These are phyloP conservation scores for Nakaseomyces bracarensis DNA, from an alignment of 1,139 yeast genomes.

Conservation along the genomic window DNA sequence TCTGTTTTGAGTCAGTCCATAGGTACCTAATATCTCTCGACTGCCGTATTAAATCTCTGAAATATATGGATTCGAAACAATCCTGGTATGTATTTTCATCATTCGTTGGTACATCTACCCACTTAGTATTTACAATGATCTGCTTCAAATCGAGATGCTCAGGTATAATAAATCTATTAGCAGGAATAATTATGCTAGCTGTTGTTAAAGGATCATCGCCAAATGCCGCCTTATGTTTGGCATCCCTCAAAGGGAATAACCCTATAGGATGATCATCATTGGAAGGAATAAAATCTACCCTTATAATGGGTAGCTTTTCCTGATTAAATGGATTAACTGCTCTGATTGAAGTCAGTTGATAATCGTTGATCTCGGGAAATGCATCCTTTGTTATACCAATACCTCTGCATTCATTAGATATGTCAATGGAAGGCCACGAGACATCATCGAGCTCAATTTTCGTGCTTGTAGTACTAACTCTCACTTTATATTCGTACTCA, in stretches of 20 bases:
- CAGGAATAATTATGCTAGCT: background rate
- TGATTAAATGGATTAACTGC: constrained; percentile 4
- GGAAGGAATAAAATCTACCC: background rate
- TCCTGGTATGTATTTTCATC: background rate
- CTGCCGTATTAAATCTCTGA: constrained; percentile 9
- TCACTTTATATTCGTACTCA: constrained; percentile 8
- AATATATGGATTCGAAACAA: background rate
- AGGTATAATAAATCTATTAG: background rate
- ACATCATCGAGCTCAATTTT: constrained; percentile 1
- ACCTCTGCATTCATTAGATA: constrained; percentile 18
- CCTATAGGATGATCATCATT: background rate
- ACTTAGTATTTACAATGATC: background rate
- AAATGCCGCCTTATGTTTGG: background rate
- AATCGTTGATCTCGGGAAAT: background rate
- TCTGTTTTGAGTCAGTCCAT: constrained; percentile 12
- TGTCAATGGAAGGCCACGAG: constrained; percentile 17
- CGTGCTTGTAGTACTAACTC: constrained; percentile 3
- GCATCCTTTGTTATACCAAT: constrained; percentile 13
- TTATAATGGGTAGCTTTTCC: background rate
- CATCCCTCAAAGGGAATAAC: background rate
- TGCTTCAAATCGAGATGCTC: background rate
- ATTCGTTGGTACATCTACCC: background rate
- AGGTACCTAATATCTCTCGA: constrained; percentile 9
- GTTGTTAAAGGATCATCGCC: background rate
- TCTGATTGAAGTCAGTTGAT: background rate